Conservation (phyloP, 768 basidiomycete genomes). For the Tulasnella sp. region DNA sequence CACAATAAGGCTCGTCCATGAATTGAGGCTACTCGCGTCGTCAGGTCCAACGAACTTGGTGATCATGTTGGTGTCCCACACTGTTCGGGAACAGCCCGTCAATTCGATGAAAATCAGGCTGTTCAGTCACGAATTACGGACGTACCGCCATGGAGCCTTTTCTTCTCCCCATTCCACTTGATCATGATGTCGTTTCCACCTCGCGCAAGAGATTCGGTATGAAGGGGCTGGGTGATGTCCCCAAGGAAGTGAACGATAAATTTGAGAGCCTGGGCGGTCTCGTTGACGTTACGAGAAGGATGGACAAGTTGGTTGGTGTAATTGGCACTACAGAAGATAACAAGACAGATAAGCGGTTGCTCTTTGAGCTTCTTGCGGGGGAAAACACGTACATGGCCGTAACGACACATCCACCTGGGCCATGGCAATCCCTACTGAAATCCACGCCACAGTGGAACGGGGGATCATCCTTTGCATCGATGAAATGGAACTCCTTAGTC, state of each 20-base stretch:
- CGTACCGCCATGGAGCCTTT: conserved; percentile 28
- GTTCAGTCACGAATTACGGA: neutral
- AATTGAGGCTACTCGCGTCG: neutral
- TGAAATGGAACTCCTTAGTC: conserved; percentile 24
- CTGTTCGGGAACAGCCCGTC: neutral
- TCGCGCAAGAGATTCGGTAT: neutral
- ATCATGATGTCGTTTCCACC: conserved; percentile 30
- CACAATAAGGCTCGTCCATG: conserved; percentile 27
- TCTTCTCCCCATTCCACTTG: conserved; percentile 13
- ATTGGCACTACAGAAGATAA: neutral
- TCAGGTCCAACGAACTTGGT: conserved; percentile 1
- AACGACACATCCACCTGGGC: conserved; percentile 16
- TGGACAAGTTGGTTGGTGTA: conserved; percentile 11
- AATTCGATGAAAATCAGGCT: no score
- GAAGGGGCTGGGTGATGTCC: conserved; percentile 31
- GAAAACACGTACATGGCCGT: conserved; percentile 18
- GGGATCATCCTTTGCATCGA: conserved; percentile 32
- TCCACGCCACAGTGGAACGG: conserved; percentile 10
- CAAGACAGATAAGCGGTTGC: neutral
- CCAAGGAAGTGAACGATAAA: conserved; percentile 34
- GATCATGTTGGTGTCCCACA: conserved; percentile 35
- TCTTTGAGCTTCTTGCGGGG: neutral
- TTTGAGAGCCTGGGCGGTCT: conserved; percentile 31
- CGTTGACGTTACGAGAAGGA: neutral
- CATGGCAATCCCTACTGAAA: conserved; percentile 3